Percentiles rank a stretch among this genome's conserved stretches.
These are phyloP conservation scores for Gossypium davidsonii DNA, from an alignment of 441 rosid genomes.

Conservation along the genomic window DNA sequence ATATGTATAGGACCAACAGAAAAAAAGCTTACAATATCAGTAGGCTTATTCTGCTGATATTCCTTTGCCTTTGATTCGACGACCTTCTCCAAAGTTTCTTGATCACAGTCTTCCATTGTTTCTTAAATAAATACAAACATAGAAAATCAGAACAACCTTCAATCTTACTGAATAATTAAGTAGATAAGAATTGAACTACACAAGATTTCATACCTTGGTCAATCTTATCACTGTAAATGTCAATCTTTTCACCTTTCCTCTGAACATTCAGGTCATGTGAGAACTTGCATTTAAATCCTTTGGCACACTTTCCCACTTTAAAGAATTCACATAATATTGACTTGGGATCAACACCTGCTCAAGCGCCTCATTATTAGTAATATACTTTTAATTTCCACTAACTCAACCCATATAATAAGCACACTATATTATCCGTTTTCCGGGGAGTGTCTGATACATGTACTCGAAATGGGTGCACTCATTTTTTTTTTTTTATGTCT, in stretches of 20 bases:
- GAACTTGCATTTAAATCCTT: constrained; percentile 94
- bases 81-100: constrained; percentile 86
- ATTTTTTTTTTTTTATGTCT: not conserved
- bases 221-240: constrained; percentile 77
- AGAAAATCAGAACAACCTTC: not conserved
- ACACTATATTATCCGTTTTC: no score
- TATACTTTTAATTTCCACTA: constrained; percentile 7
- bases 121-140: constrained; percentile 24
- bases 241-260: constrained; percentile 91
- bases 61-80: constrained; percentile 75
- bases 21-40: constrained; percentile 64
- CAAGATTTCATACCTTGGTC: constrained; percentile 21
- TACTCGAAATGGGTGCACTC: not conserved
- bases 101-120: constrained; percentile 95
- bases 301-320: constrained; percentile 82
- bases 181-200: not conserved
- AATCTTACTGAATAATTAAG: not conserved
- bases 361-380: not conserved
- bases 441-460: no score
- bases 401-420: not conserved
- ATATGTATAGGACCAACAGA: not conserved
- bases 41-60: constrained; percentile 82
- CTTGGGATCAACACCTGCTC: constrained; percentile 85
- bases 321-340: constrained; percentile 81
- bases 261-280: constrained; percentile 90